These are phyloP conservation scores for Ascochyta fabae DNA, from an alignment of 2,329 filamentous ascomycete genomes.

Conservation along the genomic window DNA sequence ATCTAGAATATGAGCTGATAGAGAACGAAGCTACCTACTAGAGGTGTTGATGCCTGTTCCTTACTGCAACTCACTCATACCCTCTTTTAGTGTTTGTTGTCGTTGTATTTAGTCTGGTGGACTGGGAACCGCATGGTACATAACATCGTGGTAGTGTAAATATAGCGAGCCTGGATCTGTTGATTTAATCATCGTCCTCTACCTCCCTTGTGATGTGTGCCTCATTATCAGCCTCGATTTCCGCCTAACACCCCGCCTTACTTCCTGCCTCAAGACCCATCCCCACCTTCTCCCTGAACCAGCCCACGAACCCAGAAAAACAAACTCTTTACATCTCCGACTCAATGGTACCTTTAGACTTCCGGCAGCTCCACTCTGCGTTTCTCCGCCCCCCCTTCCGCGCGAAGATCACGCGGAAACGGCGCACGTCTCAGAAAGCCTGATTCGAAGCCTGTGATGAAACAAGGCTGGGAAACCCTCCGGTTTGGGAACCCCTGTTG, in stretches of 20 bases:
- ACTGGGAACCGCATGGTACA: conserved; percentile 11
- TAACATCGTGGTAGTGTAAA: conserved; percentile 18
- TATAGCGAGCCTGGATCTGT: conserved; percentile 21
- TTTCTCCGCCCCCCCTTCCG: background rate
- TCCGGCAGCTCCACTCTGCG: conserved; percentile 4
- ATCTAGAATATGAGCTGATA: conserved; percentile 19
- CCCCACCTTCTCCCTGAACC: too few species aligned
- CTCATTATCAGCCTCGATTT: background rate
- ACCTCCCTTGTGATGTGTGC: background rate
- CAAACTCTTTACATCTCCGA: background rate
- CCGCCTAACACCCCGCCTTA: too few species aligned
- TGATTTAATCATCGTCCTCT: background rate
- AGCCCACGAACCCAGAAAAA: background rate
- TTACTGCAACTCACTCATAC: conserved; percentile 21
- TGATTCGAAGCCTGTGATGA: conserved; percentile 4
- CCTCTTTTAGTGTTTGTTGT: conserved; percentile 18
- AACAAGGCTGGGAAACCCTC: conserved; percentile 1
- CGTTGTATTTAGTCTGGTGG: conserved; percentile 12
- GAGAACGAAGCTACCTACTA: conserved; percentile 1
- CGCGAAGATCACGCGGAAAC: conserved; percentile 7
- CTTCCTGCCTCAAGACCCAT: background rate
- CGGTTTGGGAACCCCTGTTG: background rate
- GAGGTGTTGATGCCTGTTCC: conserved; percentile 9
- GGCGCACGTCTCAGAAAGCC: conserved; percentile 16
- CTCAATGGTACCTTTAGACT: background rate